Evolutionary conservation across 106 monocot genomes (phyloP).

Genomic region (Acanthochlamys bracteata): DNA sequence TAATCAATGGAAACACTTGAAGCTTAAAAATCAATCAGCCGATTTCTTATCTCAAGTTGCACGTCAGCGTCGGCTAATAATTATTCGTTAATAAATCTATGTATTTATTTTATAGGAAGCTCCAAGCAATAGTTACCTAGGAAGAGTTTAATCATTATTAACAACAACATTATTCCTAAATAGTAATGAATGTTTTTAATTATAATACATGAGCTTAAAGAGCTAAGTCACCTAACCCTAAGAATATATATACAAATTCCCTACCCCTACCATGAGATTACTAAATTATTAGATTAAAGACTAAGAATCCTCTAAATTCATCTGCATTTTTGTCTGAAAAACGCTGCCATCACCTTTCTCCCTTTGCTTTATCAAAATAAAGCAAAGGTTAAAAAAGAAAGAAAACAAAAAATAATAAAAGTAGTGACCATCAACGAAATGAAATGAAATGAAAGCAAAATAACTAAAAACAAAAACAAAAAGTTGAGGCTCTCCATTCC

Average conservation of each 20-base stretch:
- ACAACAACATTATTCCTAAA: too few relatives aligned
- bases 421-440: not conserved
- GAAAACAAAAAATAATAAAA: conserved; percentile 16
- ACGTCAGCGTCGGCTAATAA: too few relatives aligned
- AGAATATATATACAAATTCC: conserved; percentile 1
- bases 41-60: too few relatives aligned
- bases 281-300: not conserved
- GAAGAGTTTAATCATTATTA: too few relatives aligned
- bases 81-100: too few relatives aligned
- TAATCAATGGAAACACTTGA: too few relatives aligned
- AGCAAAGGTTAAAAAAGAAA: conserved; percentile 22
- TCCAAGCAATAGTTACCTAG: too few relatives aligned
- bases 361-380: conserved; percentile 38
- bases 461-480: not conserved
- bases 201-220: too few relatives aligned
- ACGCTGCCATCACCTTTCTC: conserved; percentile 36
- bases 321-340: conserved; percentile 29
- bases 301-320: not conserved
- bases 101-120: too few relatives aligned
- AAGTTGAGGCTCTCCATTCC: conserved; percentile 5
- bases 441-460: conserved; percentile 6
- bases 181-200: too few relatives aligned
- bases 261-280: not conserved
- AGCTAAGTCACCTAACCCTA: too few relatives aligned
- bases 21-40: too few relatives aligned